These are phyloP conservation scores for Adiantum capillusveneris DNA, from an alignment of 75 land plant genomes.

Conservation along the genomic window DNA sequence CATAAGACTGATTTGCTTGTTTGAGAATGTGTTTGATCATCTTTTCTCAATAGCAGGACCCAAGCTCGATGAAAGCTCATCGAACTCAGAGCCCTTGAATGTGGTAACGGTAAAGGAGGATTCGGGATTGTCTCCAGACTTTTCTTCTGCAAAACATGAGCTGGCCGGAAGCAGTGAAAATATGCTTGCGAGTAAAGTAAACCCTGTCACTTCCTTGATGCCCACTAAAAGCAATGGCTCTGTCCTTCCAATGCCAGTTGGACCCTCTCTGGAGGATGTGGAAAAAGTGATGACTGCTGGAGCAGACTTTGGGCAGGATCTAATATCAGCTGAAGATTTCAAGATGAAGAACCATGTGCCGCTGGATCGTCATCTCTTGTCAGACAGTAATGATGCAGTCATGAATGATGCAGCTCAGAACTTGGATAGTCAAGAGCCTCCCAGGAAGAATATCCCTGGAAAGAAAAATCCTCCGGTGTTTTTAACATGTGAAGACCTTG, in stretches of 20 bases:
- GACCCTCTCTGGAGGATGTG: constrained; percentile 43
- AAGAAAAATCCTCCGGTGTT: constrained; percentile 16
- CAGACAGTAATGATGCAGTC: background rate
- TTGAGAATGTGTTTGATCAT: too few relatives aligned
- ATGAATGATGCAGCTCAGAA: too few relatives aligned
- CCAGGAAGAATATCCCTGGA: background rate
- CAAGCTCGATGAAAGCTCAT: too few relatives aligned
- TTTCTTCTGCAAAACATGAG: too few relatives aligned
- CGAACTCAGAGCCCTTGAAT: too few relatives aligned
- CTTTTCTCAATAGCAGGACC: too few relatives aligned
- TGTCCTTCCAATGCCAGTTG: constrained; percentile 40
- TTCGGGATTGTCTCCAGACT: too few relatives aligned
- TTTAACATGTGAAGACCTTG: constrained; percentile 92
- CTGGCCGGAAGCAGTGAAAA: too few relatives aligned
- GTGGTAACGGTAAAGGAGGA: too few relatives aligned
- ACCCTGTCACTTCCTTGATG: constrained; percentile 5
- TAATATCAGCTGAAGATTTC: background rate
- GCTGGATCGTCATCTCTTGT: background rate
- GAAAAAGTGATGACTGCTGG: constrained; percentile 26
- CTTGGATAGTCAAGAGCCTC: background rate
- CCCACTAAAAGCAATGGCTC: constrained; percentile 6
- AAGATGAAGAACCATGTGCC: background rate
- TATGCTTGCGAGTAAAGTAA: background rate
- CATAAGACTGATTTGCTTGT: too few relatives aligned
- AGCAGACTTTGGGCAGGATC: constrained; percentile 6